phyloP scores from a whole-genome alignment of 2,329 filamentous ascomycete genomes.

The Botrytis byssoidea region DNA sequence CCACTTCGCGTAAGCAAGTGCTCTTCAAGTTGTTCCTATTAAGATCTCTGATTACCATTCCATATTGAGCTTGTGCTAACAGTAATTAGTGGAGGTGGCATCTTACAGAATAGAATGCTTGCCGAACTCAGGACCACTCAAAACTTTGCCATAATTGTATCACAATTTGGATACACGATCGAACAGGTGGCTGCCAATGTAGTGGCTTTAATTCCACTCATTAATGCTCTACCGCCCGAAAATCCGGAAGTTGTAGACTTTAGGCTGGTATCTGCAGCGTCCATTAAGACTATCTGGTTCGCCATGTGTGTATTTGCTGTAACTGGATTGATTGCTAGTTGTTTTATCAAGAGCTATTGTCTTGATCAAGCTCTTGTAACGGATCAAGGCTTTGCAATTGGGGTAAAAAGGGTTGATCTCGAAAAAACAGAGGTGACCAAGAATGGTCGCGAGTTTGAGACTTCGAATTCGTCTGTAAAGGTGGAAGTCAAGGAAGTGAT shows the following conservation, averaged over 20 bases:
- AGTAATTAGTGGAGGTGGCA: neutral
- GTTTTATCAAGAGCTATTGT: conserved; percentile 48
- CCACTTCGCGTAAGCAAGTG: neutral
- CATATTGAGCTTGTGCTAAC: neutral
- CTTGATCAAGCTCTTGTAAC: conserved; percentile 47
- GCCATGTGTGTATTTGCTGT: conserved; percentile 51
- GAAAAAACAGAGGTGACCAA: neutral
- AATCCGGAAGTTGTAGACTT: neutral
- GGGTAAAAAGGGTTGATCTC: neutral
- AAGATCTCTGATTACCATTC: neutral
- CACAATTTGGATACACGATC: neutral
- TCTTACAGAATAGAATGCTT: neutral
- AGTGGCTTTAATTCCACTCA: neutral
- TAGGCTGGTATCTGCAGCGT: conserved; percentile 48
- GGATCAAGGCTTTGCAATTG: conserved; percentile 41
- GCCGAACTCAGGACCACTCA: neutral
- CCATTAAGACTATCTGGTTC: conserved; percentile 53
- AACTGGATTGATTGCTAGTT: conserved; percentile 47
- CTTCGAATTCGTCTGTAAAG: neutral
- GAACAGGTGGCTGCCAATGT: neutral
- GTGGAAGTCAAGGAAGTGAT: neutral
- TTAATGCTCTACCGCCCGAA: neutral
- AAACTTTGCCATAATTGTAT: neutral
- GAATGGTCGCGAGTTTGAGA: neutral
- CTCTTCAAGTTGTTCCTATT: neutral